Base-by-base conservation (phyloP, 805 yeast genomes). In the Teunomyces lycoperdinae region DNA sequence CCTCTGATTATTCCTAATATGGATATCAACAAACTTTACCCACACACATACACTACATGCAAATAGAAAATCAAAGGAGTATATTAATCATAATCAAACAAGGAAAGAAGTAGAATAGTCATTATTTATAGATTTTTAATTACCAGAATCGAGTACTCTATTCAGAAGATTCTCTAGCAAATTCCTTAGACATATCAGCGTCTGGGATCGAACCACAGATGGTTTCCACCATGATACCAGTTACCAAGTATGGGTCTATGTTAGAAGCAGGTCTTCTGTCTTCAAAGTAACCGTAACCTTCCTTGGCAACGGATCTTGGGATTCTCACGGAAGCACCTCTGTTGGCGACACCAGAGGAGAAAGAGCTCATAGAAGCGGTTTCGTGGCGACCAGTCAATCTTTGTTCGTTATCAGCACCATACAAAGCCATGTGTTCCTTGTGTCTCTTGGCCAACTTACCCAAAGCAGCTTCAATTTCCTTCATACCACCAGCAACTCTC, bases 241-340 rank as follows among this genome's bases (percentile, higher is more conserved):
- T 91, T 57, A 94, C 98, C 73, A 92, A 83, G 79, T 94, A 94
- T 60, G 99, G 98, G 75, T 94, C 99, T 64, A 94, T 94, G 86
- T 94, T 94, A 54, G 98, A 91, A 58, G 99, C 99, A 50, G 99
- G 99, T 80, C 99, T 89, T 81, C 99, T 89, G 78, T 94, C 99
- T 82, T 94, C 99, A 65, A 94, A 92, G 84, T 94, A 94, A 52
- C 99, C 99, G 76, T 75, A 89, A 52, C 97, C 97, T 74, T 91
- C 98, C 75, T 89, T 89, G 70, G 96, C 96, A 61, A 94, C 99
- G 40, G 96, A 85, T 80, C 99, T 87, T 77, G 99, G 99, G 70
- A 94, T 94, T 84, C 99, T 90, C 60, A 94, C 83, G 24, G 97
- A 91, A 52, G 97, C 96, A 77, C 98, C 99, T 82, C 99, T 88